These are phyloP conservation scores for Luffa acutangula DNA, from an alignment of 306 rosid species.

Conservation along the genomic window DNA sequence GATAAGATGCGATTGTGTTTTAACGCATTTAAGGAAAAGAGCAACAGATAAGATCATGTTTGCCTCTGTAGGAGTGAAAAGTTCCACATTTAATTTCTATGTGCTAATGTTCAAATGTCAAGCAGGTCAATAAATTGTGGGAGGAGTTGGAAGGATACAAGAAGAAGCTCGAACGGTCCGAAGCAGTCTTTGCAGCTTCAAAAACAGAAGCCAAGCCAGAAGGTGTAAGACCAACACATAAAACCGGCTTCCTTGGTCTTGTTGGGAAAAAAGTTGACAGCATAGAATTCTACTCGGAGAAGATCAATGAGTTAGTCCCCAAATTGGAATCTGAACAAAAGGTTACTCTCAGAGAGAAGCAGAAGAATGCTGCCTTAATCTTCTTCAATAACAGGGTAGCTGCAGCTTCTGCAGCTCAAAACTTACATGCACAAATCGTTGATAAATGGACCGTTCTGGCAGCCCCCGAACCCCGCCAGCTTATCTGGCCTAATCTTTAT, in stretches of 20 bases:
- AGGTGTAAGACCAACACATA: conserved; percentile 69
- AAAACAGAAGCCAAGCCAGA: conserved; percentile 52
- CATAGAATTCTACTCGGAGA: conserved; percentile 48
- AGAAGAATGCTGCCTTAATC: conserved; percentile 59
- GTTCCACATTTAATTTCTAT: background rate
- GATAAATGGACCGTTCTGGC: conserved; percentile 56
- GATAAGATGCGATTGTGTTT: background rate
- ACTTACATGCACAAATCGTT: conserved; percentile 63
- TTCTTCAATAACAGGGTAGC: conserved; percentile 55
- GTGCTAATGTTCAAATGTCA: background rate
- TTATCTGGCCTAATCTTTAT: conserved; percentile 69
- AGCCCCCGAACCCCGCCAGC: conserved; percentile 71
- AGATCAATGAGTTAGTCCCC: conserved; percentile 40
- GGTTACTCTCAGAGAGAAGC: conserved; percentile 73
- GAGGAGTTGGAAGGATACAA: conserved; percentile 49
- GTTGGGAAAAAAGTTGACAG: conserved; percentile 70
- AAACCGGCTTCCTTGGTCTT: conserved; percentile 70
- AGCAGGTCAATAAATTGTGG: conserved; percentile 68
- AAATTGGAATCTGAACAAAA: conserved; percentile 80
- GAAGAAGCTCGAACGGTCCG: conserved; percentile 69
- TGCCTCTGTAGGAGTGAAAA: background rate
- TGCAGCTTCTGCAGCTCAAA: conserved; percentile 91
- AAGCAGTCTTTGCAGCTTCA: conserved; percentile 45
- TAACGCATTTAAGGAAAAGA: background rate
- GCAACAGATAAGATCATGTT: background rate